phyloP scores from a whole-genome alignment of 2,329 filamentous ascomycete genomes.

The Zarea fungicola region DNA sequence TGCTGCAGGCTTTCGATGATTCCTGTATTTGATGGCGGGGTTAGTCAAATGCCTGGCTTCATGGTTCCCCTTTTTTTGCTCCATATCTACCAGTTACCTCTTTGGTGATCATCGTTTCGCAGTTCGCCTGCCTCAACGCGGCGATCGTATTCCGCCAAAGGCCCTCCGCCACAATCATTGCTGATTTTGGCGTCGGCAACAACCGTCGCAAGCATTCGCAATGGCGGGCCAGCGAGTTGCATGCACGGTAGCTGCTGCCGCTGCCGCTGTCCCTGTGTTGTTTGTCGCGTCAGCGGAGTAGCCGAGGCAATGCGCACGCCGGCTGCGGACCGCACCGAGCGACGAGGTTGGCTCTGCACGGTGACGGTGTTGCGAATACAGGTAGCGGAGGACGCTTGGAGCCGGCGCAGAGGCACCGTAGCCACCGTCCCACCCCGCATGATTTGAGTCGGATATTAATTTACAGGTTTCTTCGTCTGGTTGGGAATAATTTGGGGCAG shows the following conservation, averaged over 20 bases:
- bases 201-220: slow-evolving; percentile 26
- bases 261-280: slow-evolving; percentile 9
- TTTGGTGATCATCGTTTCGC: slow-evolving; percentile 84
- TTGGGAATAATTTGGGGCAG: neutral
- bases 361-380: slow-evolving; percentile 2
- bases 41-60: no score
- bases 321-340: neutral
- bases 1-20: slow-evolving; percentile 88
- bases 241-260: no score
- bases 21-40: slow-evolving; percentile 39
- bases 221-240: no score
- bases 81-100: slow-evolving; percentile 60
- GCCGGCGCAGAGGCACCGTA: slow-evolving; percentile 15
- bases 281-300: slow-evolving; percentile 9
- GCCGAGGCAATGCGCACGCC: neutral
- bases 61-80: no score
- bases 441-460: neutral
- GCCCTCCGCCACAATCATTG: slow-evolving; percentile 50
- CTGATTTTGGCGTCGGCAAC: slow-evolving; percentile 19
- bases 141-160: slow-evolving; percentile 81
- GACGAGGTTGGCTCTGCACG: neutral
- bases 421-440: slow-evolving; percentile 18
- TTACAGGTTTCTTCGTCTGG: neutral
- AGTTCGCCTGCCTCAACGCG: slow-evolving; percentile 70
- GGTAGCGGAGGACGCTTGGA: slow-evolving; percentile 15